Percentiles rank a stretch among this genome's conserved stretches.
Conservation (phyloP, 2,329 filamentous ascomycete genomes). For the Aspergillus pseudotamarii region DNA sequence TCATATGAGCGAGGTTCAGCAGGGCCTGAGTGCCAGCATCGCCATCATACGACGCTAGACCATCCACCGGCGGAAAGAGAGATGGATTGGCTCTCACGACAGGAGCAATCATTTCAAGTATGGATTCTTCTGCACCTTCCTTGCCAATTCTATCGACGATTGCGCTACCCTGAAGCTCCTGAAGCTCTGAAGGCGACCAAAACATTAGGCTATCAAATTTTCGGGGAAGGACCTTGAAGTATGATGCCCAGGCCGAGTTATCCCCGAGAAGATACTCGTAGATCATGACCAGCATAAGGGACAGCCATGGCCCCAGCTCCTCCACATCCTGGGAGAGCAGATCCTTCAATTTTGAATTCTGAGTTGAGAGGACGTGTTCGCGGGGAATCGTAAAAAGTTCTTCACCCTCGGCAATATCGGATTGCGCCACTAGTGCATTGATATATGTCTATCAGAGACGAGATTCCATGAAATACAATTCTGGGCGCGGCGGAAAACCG, state of each 20-base stretch:
- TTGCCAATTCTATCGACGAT: conserved; percentile 78
- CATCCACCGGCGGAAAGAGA: conserved; percentile 44
- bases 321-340: conserved; percentile 60
- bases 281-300: conserved; percentile 76
- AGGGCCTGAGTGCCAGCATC: conserved; percentile 50
- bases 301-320: conserved; percentile 54
- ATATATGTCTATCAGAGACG: conserved; percentile 25
- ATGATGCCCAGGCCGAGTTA: conserved; percentile 72
- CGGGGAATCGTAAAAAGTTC: conserved; percentile 80
- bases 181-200: conserved; percentile 73
- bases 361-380: conserved; percentile 67
- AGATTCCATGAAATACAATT: conserved; percentile 14
- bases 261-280: conserved; percentile 68
- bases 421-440: conserved; percentile 62
- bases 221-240: conserved; percentile 73
- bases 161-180: conserved; percentile 73
- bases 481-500: conserved; percentile 13
- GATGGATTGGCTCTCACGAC: conserved; percentile 48
- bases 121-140: conserved; percentile 69
- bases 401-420: conserved; percentile 72
- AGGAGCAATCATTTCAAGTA: conserved; percentile 60
- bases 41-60: conserved; percentile 45
- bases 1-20: conserved; percentile 67
- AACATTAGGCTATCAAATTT: conserved; percentile 88
- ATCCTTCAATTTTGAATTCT: conserved; percentile 69